Evolutionary conservation across 805 yeast species (phyloP).

Genomic region (Yarrowia sp.): DNA sequence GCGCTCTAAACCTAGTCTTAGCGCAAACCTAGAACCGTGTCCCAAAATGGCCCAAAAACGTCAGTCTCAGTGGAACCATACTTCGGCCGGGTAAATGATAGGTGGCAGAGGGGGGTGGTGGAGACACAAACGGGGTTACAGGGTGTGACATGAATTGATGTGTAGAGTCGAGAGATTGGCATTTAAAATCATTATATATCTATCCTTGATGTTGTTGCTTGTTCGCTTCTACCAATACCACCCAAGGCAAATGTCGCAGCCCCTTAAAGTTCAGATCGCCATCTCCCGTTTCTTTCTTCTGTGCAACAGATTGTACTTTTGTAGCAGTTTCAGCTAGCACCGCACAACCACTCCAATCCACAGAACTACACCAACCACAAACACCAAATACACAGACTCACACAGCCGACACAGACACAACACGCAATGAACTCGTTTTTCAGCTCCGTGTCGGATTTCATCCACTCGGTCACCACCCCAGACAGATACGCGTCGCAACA

Average conservation of each 20-base stretch:
- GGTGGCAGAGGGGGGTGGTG: neutral
- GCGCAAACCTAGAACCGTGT: neutral
- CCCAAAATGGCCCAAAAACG: slow-evolving; percentile 20
- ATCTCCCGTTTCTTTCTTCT: slow-evolving; percentile 21
- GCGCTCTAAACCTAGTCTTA: neutral
- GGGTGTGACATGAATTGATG: neutral
- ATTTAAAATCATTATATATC: too few relatives aligned
- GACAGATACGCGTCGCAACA: slow-evolving; percentile 41
- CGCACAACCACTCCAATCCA: neutral
- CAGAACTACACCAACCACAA: neutral
- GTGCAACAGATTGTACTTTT: slow-evolving; percentile 7
- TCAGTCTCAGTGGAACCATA: slow-evolving; percentile 21
- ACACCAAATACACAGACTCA: neutral
- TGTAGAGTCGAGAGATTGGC: too few relatives aligned
- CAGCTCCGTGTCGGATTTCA: slow-evolving; percentile 37
- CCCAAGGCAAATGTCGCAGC: slow-evolving; percentile 11
- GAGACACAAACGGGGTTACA: neutral
- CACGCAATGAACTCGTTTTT: slow-evolving; percentile 36
- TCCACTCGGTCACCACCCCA: slow-evolving; percentile 42
- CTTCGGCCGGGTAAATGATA: slow-evolving; percentile 1
- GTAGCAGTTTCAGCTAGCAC: neutral
- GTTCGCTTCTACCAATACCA: too few relatives aligned
- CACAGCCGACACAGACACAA: neutral
- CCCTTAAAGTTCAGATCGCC: slow-evolving; percentile 27
- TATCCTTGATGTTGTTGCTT: too few relatives aligned